phyloP scores from a whole-genome alignment of 305 asterid species.

The Nicotiana rustica region DNA sequence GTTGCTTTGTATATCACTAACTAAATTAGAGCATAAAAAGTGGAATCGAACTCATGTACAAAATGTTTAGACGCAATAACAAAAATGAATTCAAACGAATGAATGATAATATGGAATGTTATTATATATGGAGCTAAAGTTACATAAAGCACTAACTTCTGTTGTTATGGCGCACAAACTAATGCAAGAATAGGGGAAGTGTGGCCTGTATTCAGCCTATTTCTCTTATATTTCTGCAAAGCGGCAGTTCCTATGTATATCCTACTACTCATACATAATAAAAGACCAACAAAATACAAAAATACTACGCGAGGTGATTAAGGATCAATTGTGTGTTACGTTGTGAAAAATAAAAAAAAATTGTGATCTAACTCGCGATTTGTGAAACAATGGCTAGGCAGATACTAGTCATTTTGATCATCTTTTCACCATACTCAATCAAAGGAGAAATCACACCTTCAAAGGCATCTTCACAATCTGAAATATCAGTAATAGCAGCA shows the following conservation, averaged over 20 bases:
- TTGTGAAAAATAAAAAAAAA: not conserved
- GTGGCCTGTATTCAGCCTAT: too few relatives aligned
- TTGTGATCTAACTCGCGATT: not conserved
- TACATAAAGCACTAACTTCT: too few relatives aligned
- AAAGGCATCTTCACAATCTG: slow-evolving; percentile 59
- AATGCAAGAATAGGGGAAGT: not conserved
- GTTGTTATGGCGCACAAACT: not conserved
- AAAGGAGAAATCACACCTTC: slow-evolving; percentile 44
- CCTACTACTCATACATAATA: not conserved
- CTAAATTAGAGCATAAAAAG: not conserved
- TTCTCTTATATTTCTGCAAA: too few relatives aligned
- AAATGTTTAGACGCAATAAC: not conserved
- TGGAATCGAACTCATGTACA: not conserved
- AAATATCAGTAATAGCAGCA: slow-evolving; percentile 56
- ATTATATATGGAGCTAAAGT: too few relatives aligned
- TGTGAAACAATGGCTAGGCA: slow-evolving; percentile 62
- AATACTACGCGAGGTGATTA: not conserved
- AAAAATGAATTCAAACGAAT: too few relatives aligned
- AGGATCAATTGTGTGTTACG: not conserved
- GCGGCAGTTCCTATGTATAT: not conserved
- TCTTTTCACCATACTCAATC: slow-evolving; percentile 41
- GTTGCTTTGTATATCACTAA: not conserved
- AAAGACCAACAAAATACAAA: not conserved
- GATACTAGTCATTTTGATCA: slow-evolving; percentile 64
- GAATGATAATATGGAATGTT: not conserved